Conservation (phyloP, 331 rosid species). For the Prunus yedoensis region DNA sequence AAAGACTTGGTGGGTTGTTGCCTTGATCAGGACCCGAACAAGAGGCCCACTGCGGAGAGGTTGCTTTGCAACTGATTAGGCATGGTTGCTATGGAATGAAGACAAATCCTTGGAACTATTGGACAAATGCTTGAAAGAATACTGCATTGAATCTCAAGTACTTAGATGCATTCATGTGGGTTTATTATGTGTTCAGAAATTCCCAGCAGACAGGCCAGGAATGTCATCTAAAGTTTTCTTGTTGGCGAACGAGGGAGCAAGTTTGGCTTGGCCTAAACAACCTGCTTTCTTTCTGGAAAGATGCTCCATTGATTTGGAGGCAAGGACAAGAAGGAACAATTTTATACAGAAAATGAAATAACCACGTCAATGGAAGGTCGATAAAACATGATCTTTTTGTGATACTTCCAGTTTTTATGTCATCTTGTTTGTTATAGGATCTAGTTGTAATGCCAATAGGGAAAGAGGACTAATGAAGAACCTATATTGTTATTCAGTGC, state of each 20-base stretch:
- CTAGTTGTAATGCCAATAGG: background rate
- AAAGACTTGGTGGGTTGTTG: conserved; percentile 67
- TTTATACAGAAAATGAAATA: background rate
- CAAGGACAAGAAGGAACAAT: background rate
- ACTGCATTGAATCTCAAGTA: background rate
- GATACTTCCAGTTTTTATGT: background rate
- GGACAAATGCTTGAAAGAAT: background rate
- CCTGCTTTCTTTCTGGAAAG: conserved; percentile 13
- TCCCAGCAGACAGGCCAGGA: background rate
- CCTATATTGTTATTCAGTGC: background rate
- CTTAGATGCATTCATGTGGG: conserved; percentile 8
- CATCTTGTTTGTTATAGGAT: background rate
- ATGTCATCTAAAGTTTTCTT: background rate
- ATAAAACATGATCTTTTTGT: background rate
- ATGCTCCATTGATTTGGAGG: background rate
- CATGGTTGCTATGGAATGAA: conserved; percentile 16
- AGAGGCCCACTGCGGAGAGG: conserved; percentile 56
- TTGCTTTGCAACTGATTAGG: conserved; percentile 21
- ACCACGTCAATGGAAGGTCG: background rate
- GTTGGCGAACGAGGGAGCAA: background rate
- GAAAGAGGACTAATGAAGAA: background rate
- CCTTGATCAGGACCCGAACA: conserved; percentile 57
- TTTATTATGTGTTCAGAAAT: conserved; percentile 11
- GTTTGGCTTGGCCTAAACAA: conserved; percentile 1
- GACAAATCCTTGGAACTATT: background rate